Percentiles rank a stretch among this genome's conserved stretches.
These are phyloP conservation scores for Oryza coarctata DNA, from an alignment of 176 grass and related monocot species.

Conservation along the genomic window DNA sequence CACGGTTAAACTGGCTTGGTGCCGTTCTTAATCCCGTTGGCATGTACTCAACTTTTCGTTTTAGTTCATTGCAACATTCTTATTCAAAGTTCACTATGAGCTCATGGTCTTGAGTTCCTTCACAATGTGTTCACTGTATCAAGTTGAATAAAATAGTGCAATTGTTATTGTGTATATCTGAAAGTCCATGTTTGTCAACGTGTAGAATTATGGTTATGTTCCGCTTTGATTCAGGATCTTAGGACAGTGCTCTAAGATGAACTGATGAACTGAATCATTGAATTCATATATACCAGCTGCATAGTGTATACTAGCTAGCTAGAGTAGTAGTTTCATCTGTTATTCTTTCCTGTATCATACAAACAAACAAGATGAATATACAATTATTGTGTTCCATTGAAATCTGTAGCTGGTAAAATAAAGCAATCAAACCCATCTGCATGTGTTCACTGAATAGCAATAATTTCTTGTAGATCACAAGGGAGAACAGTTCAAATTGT, in stretches of 20 bases:
- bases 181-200: conserved; percentile 13
- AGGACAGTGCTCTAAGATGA: not conserved
- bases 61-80: conserved; percentile 17
- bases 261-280: not conserved
- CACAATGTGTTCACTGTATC: not conserved
- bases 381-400: not conserved
- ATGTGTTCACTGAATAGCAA: not conserved
- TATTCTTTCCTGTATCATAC: not conserved
- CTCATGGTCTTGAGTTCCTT: not conserved
- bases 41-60: conserved; percentile 10
- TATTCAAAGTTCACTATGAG: conserved; percentile 18
- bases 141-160: conserved; percentile 20
- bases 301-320: not conserved
- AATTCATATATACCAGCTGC: not conserved
- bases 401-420: not conserved
- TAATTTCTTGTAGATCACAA: not conserved
- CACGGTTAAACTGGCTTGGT: not conserved
- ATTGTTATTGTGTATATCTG: not conserved
- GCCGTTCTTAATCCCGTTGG: not conserved
- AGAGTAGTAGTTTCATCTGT: not conserved
- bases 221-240: not conserved
- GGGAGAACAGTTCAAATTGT: not conserved
- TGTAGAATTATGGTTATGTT: not conserved
- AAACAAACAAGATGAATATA: not conserved
- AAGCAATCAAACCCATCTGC: not conserved